Evolutionary conservation across 2,329 filamentous ascomycete species (phyloP).

Genomic region (Alternaria sp.): DNA sequence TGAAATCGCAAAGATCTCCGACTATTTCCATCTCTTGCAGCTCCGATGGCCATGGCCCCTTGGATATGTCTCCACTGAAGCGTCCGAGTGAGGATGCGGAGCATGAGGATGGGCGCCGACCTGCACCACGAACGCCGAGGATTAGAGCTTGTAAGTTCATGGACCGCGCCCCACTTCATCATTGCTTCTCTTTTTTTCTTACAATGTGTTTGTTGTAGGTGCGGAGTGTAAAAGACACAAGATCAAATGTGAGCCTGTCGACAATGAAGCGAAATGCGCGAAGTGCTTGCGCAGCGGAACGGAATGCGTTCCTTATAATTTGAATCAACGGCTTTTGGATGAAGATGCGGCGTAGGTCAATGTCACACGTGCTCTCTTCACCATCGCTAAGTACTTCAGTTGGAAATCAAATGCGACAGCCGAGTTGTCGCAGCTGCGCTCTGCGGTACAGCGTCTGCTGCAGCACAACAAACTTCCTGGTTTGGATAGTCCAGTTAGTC

Average conservation of each 20-base stretch:
- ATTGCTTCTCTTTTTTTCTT: background rate
- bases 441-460: slow-evolving; percentile 36
- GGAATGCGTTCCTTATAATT: slow-evolving; percentile 77
- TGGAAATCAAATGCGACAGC: slow-evolving; percentile 41
- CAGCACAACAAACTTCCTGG: slow-evolving; percentile 35
- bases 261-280: slow-evolving; percentile 40
- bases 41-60: slow-evolving; percentile 63
- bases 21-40: slow-evolving; percentile 9
- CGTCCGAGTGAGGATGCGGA: slow-evolving; percentile 38
- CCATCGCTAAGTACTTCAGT: slow-evolving; percentile 11
- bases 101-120: slow-evolving; percentile 34
- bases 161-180: background rate
- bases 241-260: slow-evolving; percentile 43
- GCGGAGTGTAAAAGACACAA: slow-evolving; percentile 46
- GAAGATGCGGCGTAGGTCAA: slow-evolving; percentile 40
- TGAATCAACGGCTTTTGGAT: slow-evolving; percentile 40
- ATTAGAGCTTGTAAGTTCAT: slow-evolving; percentile 35
- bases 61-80: slow-evolving; percentile 66
- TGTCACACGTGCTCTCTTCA: background rate
- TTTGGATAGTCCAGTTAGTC: slow-evolving; percentile 20
- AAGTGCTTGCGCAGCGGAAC: slow-evolving; percentile 60
- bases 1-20: slow-evolving; percentile 10
- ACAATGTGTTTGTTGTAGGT: slow-evolving; percentile 20
- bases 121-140: slow-evolving; percentile 31
- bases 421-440: slow-evolving; percentile 33